These are phyloP conservation scores for Monosporozyma servazzii DNA, from an alignment of 805 yeast species.

Conservation along the genomic window DNA sequence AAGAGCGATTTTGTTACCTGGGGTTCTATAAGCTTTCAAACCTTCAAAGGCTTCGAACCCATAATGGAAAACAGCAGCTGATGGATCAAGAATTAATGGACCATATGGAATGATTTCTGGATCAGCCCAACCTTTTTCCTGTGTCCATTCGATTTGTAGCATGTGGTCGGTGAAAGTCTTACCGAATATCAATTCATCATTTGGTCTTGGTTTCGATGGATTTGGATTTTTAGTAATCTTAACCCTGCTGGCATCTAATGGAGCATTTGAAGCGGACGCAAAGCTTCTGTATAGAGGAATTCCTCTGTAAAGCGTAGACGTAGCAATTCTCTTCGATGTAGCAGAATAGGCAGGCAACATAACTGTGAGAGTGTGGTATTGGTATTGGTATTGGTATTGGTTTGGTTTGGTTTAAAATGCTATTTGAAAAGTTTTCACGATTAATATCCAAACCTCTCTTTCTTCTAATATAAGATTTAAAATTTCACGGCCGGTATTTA, in stretches of 20 bases:
- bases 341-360: not conserved
- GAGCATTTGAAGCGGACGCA: slow-evolving; percentile 25
- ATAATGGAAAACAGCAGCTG: slow-evolving; percentile 86
- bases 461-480: no score
- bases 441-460: no score
- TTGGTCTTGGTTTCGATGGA: slow-evolving; percentile 50
- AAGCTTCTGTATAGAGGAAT: not conserved
- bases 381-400: no score
- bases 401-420: no score
- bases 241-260: slow-evolving; percentile 46
- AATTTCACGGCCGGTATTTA: no score
- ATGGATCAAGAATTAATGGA: slow-evolving; percentile 69
- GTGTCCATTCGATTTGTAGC: slow-evolving; percentile 78
- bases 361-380: not conserved
- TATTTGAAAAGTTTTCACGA: no score
- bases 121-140: slow-evolving; percentile 71
- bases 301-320: not conserved
- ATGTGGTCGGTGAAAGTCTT: slow-evolving; percentile 79
- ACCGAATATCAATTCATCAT: slow-evolving; percentile 61
- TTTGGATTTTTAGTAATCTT: slow-evolving; percentile 36
- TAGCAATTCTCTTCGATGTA: not conserved
- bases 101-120: slow-evolving; percentile 87
- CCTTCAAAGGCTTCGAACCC: slow-evolving; percentile 96
- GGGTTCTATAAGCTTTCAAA: slow-evolving; percentile 75
- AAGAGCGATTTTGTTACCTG: slow-evolving; percentile 59